phyloP scores from a whole-genome alignment of 108 stramenopile species.

The Cylindrotheca fusiformis region DNA sequence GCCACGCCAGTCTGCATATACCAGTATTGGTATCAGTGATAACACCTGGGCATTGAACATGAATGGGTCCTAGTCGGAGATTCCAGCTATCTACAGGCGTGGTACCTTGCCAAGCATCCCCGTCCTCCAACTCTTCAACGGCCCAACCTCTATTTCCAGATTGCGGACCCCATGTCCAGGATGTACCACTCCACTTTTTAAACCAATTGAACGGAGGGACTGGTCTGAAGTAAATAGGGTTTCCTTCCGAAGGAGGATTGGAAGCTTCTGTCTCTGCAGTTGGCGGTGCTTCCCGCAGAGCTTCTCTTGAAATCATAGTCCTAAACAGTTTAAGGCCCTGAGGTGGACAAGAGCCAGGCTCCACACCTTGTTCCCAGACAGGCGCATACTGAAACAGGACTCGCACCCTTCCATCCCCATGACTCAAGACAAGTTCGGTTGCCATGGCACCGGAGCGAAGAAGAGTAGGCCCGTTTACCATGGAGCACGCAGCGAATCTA shows the following conservation, averaged over 20 bases:
- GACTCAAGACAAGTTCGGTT: constrained; percentile 70
- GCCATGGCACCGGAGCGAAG: constrained; percentile 67
- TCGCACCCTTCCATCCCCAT: constrained; percentile 76
- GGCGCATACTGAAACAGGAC: constrained; percentile 87
- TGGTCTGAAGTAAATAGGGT: constrained; percentile 63
- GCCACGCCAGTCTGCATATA: constrained; percentile 78
- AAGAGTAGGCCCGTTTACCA: constrained; percentile 73
- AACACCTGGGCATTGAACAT: constrained; percentile 72
- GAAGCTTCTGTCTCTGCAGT: constrained; percentile 57
- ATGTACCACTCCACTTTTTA: constrained; percentile 75
- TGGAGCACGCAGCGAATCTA: constrained; percentile 42
- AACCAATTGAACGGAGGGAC: constrained; percentile 84
- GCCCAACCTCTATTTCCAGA: constrained; percentile 81
- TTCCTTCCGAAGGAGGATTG: constrained; percentile 44
- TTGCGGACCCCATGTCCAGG: constrained; percentile 83
- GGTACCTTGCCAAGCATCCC: constrained; percentile 80
- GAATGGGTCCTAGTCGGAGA: constrained; percentile 64
- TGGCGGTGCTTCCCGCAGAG: constrained; percentile 52
- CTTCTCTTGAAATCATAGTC: constrained; percentile 67
- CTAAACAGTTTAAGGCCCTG: constrained; percentile 81
- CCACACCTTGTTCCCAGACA: constrained; percentile 76
- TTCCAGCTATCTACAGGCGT: constrained; percentile 66
- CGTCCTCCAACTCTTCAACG: constrained; percentile 72
- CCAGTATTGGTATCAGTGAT: constrained; percentile 52
- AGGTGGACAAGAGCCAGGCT: constrained; percentile 76